Base-by-base conservation (phyloP, 345 rosid species). In the Melaleuca alternifolia region DNA sequence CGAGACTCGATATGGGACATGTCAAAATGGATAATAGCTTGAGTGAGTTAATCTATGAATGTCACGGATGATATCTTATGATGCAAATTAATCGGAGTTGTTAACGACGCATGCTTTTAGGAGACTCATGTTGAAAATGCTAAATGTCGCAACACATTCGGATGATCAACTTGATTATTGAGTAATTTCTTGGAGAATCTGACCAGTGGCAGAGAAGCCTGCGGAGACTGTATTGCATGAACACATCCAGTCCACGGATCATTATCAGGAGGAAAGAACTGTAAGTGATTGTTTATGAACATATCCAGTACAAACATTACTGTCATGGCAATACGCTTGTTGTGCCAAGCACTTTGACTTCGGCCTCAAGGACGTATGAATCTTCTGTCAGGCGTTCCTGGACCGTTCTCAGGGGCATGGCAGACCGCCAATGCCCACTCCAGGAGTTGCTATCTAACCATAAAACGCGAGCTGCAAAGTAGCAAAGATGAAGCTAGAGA, bases 321-420 rank as follows among this genome's bases (percentile, higher is more conserved):
- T n/a, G n/a, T n/a, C n/a, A n/a, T n/a, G n/a, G n/a, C n/a, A n/a
- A n/a, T n/a, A n/a, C n/a, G n/a, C n/a, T n/a, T n/a, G n/a, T n/a
- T n/a, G n/a, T n/a, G n/a, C n/a, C n/a, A n/a, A n/a, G n/a, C n/a
- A n/a, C n/a, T n/a, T n/a, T n/a, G n/a, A n/a, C n/a, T n/a, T n/a
- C n/a, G n/a, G n/a, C n/a, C n/a, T n/a, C n/a, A n/a, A n/a, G n/a
- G n/a, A n/a, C n/a, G n/a, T n/a, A n/a, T n/a, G n/a, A n/a, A n/a
- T n/a, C n/a, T n/a, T n/a, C n/a, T n/a, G n/a, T n/a, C 5, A 44
- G 3, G 28, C 6, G 16, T 7, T 59, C 11, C 18, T 5, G 0
- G 50, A 84, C 2, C 51, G 10, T 37, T 20, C 24, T 18, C 20
- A 84, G 6, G 6, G 10, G 51, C 30, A 56, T 1, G 5, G 30